Conservation (phyloP, 1,284 basidiomycete genomes). For the Ceratobasidium sp. region DNA sequence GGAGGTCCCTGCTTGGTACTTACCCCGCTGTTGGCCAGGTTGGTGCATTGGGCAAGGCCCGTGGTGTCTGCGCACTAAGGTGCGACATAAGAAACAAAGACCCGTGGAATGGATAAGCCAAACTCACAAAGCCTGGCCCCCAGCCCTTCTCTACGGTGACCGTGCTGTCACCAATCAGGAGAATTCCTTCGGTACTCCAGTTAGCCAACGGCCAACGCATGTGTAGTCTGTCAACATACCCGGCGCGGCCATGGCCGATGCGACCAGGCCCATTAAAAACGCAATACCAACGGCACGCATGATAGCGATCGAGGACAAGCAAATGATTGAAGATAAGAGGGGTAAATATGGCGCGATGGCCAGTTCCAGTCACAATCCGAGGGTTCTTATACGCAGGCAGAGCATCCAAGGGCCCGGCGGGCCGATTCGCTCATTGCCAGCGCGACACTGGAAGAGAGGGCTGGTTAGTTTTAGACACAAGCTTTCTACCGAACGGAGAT, state of each 20-base stretch:
- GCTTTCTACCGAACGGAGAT: constrained; percentile 1
- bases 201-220: background rate
- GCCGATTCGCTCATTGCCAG: constrained; percentile 17
- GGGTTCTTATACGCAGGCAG: background rate
- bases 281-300: constrained; percentile 25
- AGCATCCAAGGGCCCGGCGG: background rate
- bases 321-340: background rate
- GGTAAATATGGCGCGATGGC: background rate
- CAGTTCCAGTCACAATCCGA: background rate
- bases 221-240: background rate
- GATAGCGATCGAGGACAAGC: background rate
- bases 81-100: background rate
- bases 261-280: background rate
- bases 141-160: constrained; percentile 37
- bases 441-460: background rate
- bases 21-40: constrained; percentile 39
- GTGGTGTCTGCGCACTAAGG: constrained; percentile 31
- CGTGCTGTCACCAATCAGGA: constrained; percentile 38
- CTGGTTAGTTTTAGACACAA: background rate
- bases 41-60: constrained; percentile 35
- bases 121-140: constrained; percentile 41
- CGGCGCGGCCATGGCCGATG: constrained; percentile 31
- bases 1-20: background rate
- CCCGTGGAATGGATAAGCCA: too few relatives aligned
- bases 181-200: background rate